Evolutionary conservation across 192 early-diverging fungal genomes (phyloP).

Genomic region (Rhizophlyctis rosea): DNA sequence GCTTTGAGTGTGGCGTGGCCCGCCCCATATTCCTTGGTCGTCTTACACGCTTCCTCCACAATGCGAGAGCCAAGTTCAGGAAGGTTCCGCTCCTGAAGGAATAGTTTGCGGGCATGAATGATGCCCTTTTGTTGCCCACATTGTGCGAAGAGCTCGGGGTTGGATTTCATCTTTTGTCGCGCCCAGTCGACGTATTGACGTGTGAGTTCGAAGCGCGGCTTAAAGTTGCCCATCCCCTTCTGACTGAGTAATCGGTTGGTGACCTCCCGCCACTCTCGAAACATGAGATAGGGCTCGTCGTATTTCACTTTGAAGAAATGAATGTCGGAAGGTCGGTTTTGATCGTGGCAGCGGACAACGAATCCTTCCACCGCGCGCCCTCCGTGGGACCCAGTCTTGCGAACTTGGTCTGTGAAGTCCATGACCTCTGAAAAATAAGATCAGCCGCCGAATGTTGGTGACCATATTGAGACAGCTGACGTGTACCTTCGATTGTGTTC

Average conservation of each 20-base stretch:
- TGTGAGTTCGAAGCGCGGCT: conserved; percentile 51
- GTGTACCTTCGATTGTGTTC: conserved; percentile 44
- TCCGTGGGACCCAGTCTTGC: conserved; percentile 60
- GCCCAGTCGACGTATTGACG: conserved; percentile 77
- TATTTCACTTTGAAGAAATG: conserved; percentile 92
- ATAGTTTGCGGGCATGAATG: conserved; percentile 73
- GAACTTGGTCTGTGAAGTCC: conserved; percentile 64
- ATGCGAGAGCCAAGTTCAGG: conserved; percentile 16
- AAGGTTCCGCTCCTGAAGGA: conserved; percentile 43
- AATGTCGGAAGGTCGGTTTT: conserved; percentile 21
- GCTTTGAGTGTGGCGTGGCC: conserved; percentile 26
- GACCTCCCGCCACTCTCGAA: conserved; percentile 94
- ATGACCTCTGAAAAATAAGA: conserved; percentile 52
- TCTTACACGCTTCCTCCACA: conserved; percentile 19
- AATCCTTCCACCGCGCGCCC: conserved; percentile 84
- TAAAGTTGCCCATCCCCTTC: conserved; percentile 33
- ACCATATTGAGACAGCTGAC: background rate
- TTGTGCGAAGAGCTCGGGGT: conserved; percentile 65
- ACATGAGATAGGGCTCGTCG: conserved; percentile 92
- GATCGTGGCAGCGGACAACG: conserved; percentile 73
- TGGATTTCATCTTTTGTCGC: conserved; percentile 45
- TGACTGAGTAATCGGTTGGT: conserved; percentile 63
- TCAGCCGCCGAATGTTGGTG: background rate
- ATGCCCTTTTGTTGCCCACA: conserved; percentile 77
- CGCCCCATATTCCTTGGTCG: conserved; percentile 25